A percentile compares a stretch with the other conserved stretches of the same genome.
Conservation (phyloP, 805 yeast genomes). For the Naumovozyma dairenensis region DNA sequence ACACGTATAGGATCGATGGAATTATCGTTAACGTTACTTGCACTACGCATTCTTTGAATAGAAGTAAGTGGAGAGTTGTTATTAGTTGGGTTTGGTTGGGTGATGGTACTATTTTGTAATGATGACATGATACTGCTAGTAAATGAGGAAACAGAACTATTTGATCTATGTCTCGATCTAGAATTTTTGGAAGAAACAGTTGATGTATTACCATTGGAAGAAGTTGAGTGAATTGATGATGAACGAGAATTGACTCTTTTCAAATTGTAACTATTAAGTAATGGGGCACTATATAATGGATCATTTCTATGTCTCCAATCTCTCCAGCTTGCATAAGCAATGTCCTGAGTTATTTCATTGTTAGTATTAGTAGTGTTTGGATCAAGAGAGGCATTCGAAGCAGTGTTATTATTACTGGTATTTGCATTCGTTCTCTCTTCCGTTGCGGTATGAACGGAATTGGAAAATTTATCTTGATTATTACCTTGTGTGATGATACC, state of each 20-base stretch:
- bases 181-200: neutral
- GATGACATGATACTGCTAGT: constrained; percentile 27
- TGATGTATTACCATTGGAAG: constrained; percentile 6
- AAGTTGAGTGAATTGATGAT: constrained; percentile 15
- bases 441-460: too few species aligned
- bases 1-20: neutral
- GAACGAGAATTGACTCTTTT: constrained; percentile 16
- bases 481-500: constrained; percentile 30
- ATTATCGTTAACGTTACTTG: neutral
- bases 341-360: constrained; percentile 9
- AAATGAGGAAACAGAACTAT: constrained; percentile 23
- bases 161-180: constrained; percentile 17
- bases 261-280: constrained; percentile 25
- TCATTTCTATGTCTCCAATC: constrained; percentile 79
- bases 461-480: too few species aligned
- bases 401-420: too few species aligned
- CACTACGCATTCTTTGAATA: neutral
- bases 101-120: constrained; percentile 14
- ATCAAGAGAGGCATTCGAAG: neutral
- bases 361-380: constrained; percentile 1
- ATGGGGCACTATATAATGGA: constrained; percentile 45
- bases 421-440: too few species aligned
- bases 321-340: constrained; percentile 74
- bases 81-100: neutral
- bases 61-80: neutral